Percentiles rank a stretch among this genome's conserved stretches.
Conservation (phyloP, 495 filamentous ascomycete species). For the Thozetella sp. region DNA sequence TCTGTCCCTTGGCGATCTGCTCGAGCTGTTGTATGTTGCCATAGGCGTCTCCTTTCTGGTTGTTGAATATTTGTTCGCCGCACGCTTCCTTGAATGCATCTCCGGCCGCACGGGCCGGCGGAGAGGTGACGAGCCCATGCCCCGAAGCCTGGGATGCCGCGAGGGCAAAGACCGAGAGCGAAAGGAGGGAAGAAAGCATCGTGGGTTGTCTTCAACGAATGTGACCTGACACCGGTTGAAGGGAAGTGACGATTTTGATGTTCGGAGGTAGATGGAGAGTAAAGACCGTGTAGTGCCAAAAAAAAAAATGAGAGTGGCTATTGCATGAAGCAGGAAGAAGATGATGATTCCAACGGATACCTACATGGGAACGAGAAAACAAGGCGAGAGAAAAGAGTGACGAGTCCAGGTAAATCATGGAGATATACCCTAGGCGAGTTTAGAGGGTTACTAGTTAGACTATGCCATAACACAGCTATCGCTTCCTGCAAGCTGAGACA, state of each 20-base stretch:
- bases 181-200: background rate
- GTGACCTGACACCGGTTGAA: background rate
- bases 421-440: background rate
- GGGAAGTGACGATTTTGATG: too few species aligned
- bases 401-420: too few species aligned
- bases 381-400: too few species aligned
- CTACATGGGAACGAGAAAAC: too few species aligned
- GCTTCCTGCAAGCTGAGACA: too few species aligned
- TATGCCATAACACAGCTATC: too few species aligned
- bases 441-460: background rate
- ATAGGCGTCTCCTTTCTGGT: constrained; percentile 2
- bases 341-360: too few species aligned
- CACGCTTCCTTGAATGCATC: background rate
- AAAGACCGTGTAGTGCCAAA: too few species aligned
- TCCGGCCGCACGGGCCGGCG: background rate
- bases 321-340: too few species aligned
- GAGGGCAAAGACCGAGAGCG: background rate
- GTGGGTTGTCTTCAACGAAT: background rate
- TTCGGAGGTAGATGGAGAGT: too few species aligned
- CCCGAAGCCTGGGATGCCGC: background rate
- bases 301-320: too few species aligned
- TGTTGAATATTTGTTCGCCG: background rate
- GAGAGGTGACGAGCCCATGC: background rate
- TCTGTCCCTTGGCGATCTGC: background rate
- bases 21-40: background rate